These are phyloP conservation scores for Pestalotiopsis sp. DNA, from an alignment of 2,329 filamentous ascomycete species.

Conservation along the genomic window DNA sequence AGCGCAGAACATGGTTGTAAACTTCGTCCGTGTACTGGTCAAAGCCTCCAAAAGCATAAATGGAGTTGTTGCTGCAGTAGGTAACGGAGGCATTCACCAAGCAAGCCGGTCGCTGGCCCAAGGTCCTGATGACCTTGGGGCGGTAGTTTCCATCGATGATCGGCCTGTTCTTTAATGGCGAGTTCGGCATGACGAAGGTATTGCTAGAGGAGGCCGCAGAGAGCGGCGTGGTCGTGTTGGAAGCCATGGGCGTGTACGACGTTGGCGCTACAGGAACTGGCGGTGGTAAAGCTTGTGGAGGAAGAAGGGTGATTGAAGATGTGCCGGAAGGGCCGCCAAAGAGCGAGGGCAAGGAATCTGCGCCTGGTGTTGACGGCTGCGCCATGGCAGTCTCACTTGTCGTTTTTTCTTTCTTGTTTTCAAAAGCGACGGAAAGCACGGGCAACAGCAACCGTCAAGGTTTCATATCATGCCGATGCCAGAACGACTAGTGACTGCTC, in stretches of 20 bases:
- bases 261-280: slow-evolving; percentile 14
- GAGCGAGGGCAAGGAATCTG: slow-evolving; percentile 23
- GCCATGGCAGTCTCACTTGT: slow-evolving; percentile 27
- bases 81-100: slow-evolving; percentile 98
- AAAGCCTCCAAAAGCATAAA: slow-evolving; percentile 97
- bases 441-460: neutral
- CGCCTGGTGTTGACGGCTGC: slow-evolving; percentile 26
- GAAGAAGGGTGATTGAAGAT: slow-evolving; percentile 22
- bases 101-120: slow-evolving; percentile 84
- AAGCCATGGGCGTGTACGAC: slow-evolving; percentile 33
- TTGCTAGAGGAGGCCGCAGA: slow-evolving; percentile 64
- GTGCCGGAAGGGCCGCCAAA: slow-evolving; percentile 30
- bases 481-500: neutral
- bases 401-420: slow-evolving; percentile 6
- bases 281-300: slow-evolving; percentile 22
- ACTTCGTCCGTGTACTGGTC: slow-evolving; percentile 99
- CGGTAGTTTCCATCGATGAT: slow-evolving; percentile 72
- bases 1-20: slow-evolving; percentile 92
- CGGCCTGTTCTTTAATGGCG: slow-evolving; percentile 68
- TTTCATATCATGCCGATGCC: neutral
- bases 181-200: slow-evolving; percentile 90
- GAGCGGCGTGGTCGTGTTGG: slow-evolving; percentile 44
- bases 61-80: slow-evolving; percentile 96
- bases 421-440: neutral
- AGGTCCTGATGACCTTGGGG: slow-evolving; percentile 78